Evolutionary conservation across 495 filamentous ascomycete species (phyloP).

Genomic region (Tuber aestivum): DNA sequence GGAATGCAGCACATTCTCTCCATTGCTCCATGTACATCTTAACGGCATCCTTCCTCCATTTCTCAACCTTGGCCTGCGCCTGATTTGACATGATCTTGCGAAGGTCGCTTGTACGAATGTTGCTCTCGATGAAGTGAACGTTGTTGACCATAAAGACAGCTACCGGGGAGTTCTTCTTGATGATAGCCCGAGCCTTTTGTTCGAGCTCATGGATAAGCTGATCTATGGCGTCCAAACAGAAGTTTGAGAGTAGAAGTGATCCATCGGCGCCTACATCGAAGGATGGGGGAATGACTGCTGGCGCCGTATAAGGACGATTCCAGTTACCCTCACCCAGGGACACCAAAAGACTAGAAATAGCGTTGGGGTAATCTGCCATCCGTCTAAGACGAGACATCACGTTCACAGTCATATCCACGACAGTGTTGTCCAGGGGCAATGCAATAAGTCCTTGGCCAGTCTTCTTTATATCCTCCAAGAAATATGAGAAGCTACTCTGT

Average conservation of each 20-base stretch:
- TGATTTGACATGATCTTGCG: slow-evolving; percentile 62
- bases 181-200: slow-evolving; percentile 60
- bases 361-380: slow-evolving; percentile 79
- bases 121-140: slow-evolving; percentile 75
- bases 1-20: slow-evolving; percentile 74
- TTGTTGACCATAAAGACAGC: slow-evolving; percentile 92
- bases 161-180: slow-evolving; percentile 69
- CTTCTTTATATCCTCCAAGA: slow-evolving; percentile 80
- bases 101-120: slow-evolving; percentile 76
- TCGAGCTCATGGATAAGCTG: slow-evolving; percentile 72
- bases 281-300: slow-evolving; percentile 59
- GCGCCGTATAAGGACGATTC: slow-evolving; percentile 53
- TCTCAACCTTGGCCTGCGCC: slow-evolving; percentile 60
- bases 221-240: slow-evolving; percentile 79
- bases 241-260: slow-evolving; percentile 77
- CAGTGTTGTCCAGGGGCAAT: slow-evolving; percentile 72
- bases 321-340: slow-evolving; percentile 91
- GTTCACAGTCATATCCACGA: slow-evolving; percentile 71
- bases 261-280: slow-evolving; percentile 91
- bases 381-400: slow-evolving; percentile 81
- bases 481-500: slow-evolving; percentile 72
- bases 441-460: slow-evolving; percentile 55
- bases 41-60: slow-evolving; percentile 78
- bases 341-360: slow-evolving; percentile 80
- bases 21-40: slow-evolving; percentile 79